Conservation (phyloP, 495 filamentous ascomycete species). For the Neurospora tetrasperma region DNA sequence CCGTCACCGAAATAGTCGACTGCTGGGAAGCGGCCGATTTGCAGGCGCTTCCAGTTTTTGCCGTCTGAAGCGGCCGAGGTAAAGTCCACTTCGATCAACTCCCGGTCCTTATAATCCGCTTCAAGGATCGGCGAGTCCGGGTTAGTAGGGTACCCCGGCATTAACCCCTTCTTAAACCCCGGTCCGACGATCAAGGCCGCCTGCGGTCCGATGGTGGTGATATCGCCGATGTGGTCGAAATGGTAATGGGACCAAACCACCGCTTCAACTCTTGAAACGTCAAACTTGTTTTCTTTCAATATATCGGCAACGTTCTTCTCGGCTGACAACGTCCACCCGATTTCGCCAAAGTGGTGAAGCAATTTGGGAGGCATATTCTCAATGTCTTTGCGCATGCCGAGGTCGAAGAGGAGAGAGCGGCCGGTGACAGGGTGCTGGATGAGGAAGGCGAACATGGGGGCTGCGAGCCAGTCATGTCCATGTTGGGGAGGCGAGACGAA, state of each 20-base stretch:
- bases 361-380: conserved; percentile 32
- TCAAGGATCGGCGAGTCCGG: conserved; percentile 32
- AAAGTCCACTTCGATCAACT: conserved; percentile 39
- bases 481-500: conserved; percentile 36
- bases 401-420: conserved; percentile 45
- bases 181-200: conserved; percentile 48
- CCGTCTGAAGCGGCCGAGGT: neutral
- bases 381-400: conserved; percentile 46
- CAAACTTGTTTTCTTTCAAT: conserved; percentile 35
- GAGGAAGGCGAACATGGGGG: conserved; percentile 44
- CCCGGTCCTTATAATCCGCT: conserved; percentile 30
- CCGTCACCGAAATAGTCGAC: conserved; percentile 54
- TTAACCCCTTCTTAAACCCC: conserved; percentile 36
- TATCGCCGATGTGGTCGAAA: conserved; percentile 52
- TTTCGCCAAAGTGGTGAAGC: conserved; percentile 10
- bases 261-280: conserved; percentile 39
- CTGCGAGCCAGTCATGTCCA: conserved; percentile 30
- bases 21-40: conserved; percentile 41
- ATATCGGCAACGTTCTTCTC: conserved; percentile 42
- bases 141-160: conserved; percentile 43
- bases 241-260: conserved; percentile 53
- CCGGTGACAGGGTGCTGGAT: conserved; percentile 37
- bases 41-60: conserved; percentile 10
- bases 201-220: conserved; percentile 36
- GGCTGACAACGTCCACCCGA: conserved; percentile 23